A percentile compares a stretch with the other conserved stretches of the same genome.
Conservation (phyloP, 805 yeast species). For the Grigorovia transvaalensis region DNA sequence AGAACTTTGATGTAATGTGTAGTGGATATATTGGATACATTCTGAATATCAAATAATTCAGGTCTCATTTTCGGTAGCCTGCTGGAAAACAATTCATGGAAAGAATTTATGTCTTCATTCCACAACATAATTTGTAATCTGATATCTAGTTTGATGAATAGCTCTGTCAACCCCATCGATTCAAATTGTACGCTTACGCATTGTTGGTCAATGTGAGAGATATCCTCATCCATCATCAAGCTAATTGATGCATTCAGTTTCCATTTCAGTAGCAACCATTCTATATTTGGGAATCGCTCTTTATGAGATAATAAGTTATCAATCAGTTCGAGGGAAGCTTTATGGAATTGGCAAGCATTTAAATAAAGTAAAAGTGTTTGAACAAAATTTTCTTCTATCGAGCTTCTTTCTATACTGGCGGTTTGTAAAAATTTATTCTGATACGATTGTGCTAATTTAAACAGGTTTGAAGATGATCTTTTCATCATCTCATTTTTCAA, state of each 20-base stretch:
- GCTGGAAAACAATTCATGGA: conserved; percentile 12
- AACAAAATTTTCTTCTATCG: conserved; percentile 18
- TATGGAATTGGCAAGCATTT: conserved; percentile 19
- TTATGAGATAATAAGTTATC: background rate
- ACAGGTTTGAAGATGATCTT: conserved; percentile 24
- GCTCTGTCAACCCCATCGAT: background rate
- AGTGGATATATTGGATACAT: conserved; percentile 12
- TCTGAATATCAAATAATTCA: conserved; percentile 20
- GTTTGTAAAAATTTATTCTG: conserved; percentile 23
- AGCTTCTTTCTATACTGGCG: conserved; percentile 4
- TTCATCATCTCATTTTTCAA: conserved; percentile 28
- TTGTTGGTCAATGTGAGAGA: background rate
- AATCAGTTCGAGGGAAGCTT: conserved; percentile 9
- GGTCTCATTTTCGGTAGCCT: conserved; percentile 9
- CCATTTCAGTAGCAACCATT: conserved; percentile 3
- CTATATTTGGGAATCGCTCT: background rate
- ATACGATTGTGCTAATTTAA: conserved; percentile 25
- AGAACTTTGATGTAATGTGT: conserved; percentile 18
- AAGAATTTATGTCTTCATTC: conserved; percentile 9
- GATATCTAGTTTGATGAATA: conserved; percentile 5
- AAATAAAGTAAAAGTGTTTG: conserved; percentile 17
- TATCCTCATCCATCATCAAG: background rate
- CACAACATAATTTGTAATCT: conserved; percentile 4
- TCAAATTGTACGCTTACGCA: background rate
- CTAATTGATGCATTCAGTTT: background rate